These are phyloP conservation scores for Coemansia pectinata DNA, from an alignment of 192 early-diverging fungal species.

Conservation along the genomic window DNA sequence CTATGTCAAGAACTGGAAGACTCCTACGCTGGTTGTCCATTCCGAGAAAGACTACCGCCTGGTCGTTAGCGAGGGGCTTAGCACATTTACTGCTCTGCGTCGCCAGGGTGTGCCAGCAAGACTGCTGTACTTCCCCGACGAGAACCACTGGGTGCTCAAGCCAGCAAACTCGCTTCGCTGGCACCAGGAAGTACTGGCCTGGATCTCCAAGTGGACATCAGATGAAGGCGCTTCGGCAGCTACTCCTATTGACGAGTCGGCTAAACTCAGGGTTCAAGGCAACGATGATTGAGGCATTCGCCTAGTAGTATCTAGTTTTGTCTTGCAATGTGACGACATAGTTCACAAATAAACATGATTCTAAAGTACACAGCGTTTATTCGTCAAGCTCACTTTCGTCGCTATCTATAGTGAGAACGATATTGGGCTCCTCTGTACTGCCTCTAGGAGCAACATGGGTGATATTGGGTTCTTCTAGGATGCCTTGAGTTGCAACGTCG, in stretches of 20 bases:
- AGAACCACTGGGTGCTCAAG: conserved; percentile 76
- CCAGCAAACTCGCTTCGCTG: conserved; percentile 73
- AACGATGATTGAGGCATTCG: background rate
- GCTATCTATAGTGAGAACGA: background rate
- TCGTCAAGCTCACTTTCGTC: background rate
- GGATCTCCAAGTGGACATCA: conserved; percentile 56
- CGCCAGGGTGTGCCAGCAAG: conserved; percentile 67
- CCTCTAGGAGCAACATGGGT: background rate
- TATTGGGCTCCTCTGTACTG: background rate
- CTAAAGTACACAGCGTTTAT: background rate
- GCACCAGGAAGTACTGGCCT: conserved; percentile 69
- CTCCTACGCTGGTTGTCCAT: conserved; percentile 80
- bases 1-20: conserved; percentile 72
- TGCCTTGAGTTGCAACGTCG: background rate
- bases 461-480: background rate
- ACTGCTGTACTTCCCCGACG: conserved; percentile 77
- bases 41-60: conserved; percentile 71
- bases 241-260: background rate
- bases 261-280: conserved; percentile 1
- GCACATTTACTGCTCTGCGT: conserved; percentile 77
- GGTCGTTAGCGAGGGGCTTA: conserved; percentile 66
- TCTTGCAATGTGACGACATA: background rate
- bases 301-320: background rate
- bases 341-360: background rate
- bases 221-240: background rate